Evolutionary conservation across 306 rosid species (phyloP).

Genomic region (Carpinus fangiana): DNA sequence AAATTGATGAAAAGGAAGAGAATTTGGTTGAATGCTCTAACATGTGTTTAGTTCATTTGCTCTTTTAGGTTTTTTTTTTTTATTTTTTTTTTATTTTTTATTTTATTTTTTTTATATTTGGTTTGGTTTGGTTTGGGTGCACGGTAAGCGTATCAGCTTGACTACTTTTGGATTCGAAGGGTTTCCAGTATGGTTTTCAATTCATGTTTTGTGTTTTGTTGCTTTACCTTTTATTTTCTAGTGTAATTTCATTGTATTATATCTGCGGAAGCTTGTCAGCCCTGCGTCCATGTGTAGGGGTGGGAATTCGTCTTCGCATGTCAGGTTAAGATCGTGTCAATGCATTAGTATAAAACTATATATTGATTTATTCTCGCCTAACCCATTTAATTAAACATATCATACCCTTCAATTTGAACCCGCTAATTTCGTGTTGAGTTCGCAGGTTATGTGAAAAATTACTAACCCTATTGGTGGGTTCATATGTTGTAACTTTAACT

Average conservation of each 20-base stretch:
- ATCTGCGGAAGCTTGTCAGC: neutral
- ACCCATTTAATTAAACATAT: too few species aligned
- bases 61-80: too few species aligned
- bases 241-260: neutral
- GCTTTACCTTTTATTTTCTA: neutral
- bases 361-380: too few species aligned
- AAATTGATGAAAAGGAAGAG: neutral
- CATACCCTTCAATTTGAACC: too few species aligned
- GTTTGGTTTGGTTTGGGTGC: neutral
- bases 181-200: neutral
- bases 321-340: too few species aligned
- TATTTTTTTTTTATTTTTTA: too few species aligned
- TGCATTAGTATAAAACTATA: too few species aligned
- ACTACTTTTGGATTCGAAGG: neutral
- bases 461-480: neutral
- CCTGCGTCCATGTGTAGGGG: too few species aligned
- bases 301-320: too few species aligned
- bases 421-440: too few species aligned
- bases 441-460: too few species aligned
- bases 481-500: neutral
- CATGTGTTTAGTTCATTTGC: neutral
- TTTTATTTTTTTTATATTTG: too few species aligned
- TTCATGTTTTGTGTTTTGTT: neutral
- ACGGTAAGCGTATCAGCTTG: neutral
- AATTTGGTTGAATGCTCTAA: neutral